Base-by-base conservation (phyloP, 257 asterid species). In the Paulownia fortunei region DNA sequence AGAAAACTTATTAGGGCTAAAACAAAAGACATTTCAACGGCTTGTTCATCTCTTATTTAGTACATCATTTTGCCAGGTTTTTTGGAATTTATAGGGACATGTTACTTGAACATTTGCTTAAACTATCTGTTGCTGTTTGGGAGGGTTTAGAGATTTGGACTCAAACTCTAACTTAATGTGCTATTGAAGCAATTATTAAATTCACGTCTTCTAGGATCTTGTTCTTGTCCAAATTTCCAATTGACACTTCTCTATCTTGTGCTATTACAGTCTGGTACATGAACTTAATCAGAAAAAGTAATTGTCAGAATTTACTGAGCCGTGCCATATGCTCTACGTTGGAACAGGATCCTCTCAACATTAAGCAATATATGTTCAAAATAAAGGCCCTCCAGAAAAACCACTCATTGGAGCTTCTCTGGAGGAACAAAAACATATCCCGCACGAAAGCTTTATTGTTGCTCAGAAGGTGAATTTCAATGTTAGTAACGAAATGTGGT, bases 121-220 rank as follows among this genome's bases (percentile, higher is more conserved):
- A 44, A 16, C 37, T 82, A 56, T 81, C 76, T 64, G 61, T 77
- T 82, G 76, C 80, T 77, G 77, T 51, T 62, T 65, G 56, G 68
- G 72, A 64, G 58, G 82, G 16, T 62, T 63, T 71, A 59, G 30
- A 26, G 1, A 7, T 61, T 23, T 69, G 54, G 72, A 69, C 74
- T 61, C 78, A 52, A 44, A 65, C 79, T 74, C 52, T 65, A 60
- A 34, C 85, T 77, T 77, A 42, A 64, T 69, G 36, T 44, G 64
- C 56, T 72, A 27, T 72, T 46, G 19, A 77, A 72, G 82, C 68
- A 56, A 82, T 26, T 56, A 54, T 39, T 68, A 18, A 19, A 18
- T 32, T 73, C 73, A 71, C 60, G 58, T 15, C 73, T 49, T 8
- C 55, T 1, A 42, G 15, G 8, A 21, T 65, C 37, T 32, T 51